Base-by-base conservation (phyloP, 1,139 yeast genomes). In the Pichia sp. region DNA sequence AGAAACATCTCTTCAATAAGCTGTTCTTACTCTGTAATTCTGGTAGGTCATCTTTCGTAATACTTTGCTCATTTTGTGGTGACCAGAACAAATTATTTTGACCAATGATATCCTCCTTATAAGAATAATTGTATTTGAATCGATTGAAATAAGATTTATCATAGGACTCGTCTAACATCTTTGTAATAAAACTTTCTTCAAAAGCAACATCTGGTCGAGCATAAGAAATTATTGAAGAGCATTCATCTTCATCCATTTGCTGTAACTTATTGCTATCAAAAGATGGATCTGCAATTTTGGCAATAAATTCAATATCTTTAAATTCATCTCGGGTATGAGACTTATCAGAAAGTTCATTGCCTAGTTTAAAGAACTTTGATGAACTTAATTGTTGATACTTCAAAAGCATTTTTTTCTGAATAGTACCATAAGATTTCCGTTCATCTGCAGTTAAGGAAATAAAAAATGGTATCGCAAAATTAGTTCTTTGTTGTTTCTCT, bases 401-500 rank as follows among this genome's bases (percentile, higher is more conserved):
- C 23, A 63, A 60, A 43, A 77, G 77, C 31, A 85, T 53, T 53
- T 82, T 82, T 17, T 60, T 58, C 47, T 81, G 62, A 22, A 86
- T 75, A 1, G 59, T 54, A 3, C 79, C 80, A 55, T 74, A 77
- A 11, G 74, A 68, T 5, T 65, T 68, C 2, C 68, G 60, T 41
- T 79, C 80, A 11, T 65, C 63, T 24, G 63, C 66, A 5, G 71
- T 61, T n/a, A 55, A 32, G 0, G 78, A 71, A 31, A 86, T 67
- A 54, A 86, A 81, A 52, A 85, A 75, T 2, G 97, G 96, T 3
- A 81, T 60, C 2, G 88, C 93, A 62, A 84, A 83, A 10, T 54
- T 55, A 18, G 15, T 30, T 18, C 32, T 8, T 10, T 47, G 52
- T 18, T 48, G 46, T 54, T 54, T 72, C 41, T 52, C 67, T 42